A percentile compares a stretch with the other conserved stretches of the same genome.
These are phyloP conservation scores for Colletotrichum lindemuthianum DNA, from an alignment of 2,329 filamentous ascomycete genomes.

Conservation along the genomic window DNA sequence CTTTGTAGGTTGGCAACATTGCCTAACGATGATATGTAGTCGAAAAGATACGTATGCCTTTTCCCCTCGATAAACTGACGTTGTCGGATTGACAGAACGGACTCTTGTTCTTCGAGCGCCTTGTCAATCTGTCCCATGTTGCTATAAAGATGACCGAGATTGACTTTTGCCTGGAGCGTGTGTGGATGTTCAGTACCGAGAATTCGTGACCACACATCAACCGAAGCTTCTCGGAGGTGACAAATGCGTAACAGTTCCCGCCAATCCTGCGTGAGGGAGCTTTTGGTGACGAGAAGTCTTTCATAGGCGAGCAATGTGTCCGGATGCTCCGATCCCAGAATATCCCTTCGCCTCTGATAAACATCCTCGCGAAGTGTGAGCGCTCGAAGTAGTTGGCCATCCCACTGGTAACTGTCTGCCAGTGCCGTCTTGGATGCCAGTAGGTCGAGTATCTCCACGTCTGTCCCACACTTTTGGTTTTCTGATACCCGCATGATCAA, in stretches of 20 bases:
- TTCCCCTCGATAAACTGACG: no score
- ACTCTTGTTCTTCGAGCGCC: no score
- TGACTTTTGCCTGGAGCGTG: no score
- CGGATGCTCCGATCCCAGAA: background rate
- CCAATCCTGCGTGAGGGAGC: background rate
- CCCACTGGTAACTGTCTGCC: slow-evolving; percentile 8
- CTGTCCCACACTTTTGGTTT: background rate
- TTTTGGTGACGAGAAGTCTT: background rate
- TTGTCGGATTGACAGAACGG: no score
- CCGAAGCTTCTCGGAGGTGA: background rate
- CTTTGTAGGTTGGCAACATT: no score
- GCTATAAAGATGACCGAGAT: no score
- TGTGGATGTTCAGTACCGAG: background rate
- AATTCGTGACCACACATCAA: no score
- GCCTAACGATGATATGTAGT: no score
- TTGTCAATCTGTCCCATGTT: no score
- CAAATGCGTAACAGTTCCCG: background rate
- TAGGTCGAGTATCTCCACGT: background rate
- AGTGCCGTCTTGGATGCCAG: background rate
- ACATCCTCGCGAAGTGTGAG: background rate
- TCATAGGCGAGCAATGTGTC: background rate
- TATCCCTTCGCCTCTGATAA: background rate
- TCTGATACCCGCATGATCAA: background rate
- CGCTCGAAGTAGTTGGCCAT: background rate
- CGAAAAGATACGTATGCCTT: no score